These are phyloP conservation scores for Hygrocybe coccinea DNA, from an alignment of 768 basidiomycete genomes.

Conservation along the genomic window DNA sequence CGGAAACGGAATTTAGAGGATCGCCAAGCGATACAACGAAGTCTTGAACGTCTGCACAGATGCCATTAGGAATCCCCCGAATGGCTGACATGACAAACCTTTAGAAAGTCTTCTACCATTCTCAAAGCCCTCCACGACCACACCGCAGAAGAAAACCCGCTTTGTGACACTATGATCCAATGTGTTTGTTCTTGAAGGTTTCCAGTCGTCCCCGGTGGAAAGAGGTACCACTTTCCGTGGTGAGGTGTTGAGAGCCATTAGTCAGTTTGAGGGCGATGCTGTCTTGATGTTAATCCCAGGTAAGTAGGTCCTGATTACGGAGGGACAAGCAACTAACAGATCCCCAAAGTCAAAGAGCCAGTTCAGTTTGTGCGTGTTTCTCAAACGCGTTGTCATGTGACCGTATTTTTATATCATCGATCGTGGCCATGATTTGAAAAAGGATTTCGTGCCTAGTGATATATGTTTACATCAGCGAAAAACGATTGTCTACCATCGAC, in stretches of 20 bases:
- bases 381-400: not conserved
- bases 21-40: constrained; percentile 74
- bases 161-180: constrained; percentile 49
- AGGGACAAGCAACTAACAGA: not conserved
- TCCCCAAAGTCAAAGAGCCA: not conserved
- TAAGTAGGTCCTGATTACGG: not conserved
- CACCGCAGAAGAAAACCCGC: constrained; percentile 85
- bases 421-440: not conserved
- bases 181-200: constrained; percentile 37
- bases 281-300: not conserved
- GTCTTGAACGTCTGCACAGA: constrained; percentile 63
- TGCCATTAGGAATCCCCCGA: constrained; percentile 19
- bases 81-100: constrained; percentile 59
- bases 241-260: constrained; percentile 67
- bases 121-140: constrained; percentile 82
- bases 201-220: constrained; percentile 59
- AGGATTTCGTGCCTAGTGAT: too few species aligned
- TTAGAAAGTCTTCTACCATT: constrained; percentile 62
- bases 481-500: not conserved
- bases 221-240: constrained; percentile 73
- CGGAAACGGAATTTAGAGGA: constrained; percentile 49
- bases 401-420: not conserved
- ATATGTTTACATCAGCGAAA: not conserved
- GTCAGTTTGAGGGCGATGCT: not conserved
- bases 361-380: not conserved